Evolutionary conservation across 2,329 filamentous ascomycete species (phyloP).

Genomic region (Coleophoma cylindrospora): DNA sequence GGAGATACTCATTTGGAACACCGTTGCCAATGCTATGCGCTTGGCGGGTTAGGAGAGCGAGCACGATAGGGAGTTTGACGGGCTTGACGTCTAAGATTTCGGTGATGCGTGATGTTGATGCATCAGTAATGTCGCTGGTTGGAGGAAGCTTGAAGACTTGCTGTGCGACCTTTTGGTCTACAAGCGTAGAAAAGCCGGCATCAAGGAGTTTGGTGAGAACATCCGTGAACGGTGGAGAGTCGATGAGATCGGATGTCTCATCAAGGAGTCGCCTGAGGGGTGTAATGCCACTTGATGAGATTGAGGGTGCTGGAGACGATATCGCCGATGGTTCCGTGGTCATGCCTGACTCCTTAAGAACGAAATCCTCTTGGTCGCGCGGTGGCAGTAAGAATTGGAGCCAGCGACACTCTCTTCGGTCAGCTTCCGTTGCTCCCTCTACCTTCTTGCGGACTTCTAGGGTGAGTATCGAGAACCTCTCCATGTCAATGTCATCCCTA

Average conservation of each 20-base stretch:
- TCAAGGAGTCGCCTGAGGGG: conserved; percentile 82
- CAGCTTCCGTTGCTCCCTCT: conserved; percentile 66
- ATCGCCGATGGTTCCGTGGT: conserved; percentile 44
- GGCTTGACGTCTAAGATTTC: conserved; percentile 47
- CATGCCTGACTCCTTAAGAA: conserved; percentile 83
- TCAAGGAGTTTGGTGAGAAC: conserved; percentile 85
- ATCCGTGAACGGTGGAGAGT: conserved; percentile 85
- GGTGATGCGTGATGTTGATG: conserved; percentile 31
- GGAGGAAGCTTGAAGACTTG: conserved; percentile 67
- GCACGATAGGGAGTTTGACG: conserved; percentile 78
- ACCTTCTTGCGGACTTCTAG: conserved; percentile 79
- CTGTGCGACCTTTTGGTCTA: conserved; percentile 75
- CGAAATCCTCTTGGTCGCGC: conserved; percentile 70
- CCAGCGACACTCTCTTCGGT: conserved; percentile 60
- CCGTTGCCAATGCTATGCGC: conserved; percentile 84
- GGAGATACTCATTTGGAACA: conserved; percentile 64
- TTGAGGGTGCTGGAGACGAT: conserved; percentile 27
- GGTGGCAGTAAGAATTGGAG: conserved; percentile 79
- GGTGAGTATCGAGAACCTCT: conserved; percentile 73
- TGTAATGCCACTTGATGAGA: conserved; percentile 32
- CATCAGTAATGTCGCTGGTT: conserved; percentile 20
- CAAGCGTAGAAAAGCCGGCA: conserved; percentile 75
- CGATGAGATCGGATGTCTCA: conserved; percentile 92
- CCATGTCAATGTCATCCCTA: conserved; percentile 79
- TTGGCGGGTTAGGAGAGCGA: conserved; percentile 87